Percentiles rank a stretch among this genome's conserved stretches.
phyloP scores from a whole-genome alignment of 257 asterid genomes.

The Cynanchum wilfordii region DNA sequence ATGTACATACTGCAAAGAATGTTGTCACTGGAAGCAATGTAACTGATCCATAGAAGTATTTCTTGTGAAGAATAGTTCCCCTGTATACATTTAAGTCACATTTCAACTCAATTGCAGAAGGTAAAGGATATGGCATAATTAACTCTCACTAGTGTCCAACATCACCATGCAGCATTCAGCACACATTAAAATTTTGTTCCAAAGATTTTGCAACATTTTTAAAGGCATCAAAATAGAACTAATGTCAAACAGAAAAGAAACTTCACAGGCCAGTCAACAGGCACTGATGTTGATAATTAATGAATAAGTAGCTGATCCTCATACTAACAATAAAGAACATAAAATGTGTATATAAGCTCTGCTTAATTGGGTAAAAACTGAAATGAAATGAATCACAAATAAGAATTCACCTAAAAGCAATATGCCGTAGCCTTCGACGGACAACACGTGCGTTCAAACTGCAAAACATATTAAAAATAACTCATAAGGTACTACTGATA shows the following conservation, averaged over 20 bases:
- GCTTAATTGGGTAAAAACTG: neutral
- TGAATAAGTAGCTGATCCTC: neutral
- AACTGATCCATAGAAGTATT: slow-evolving; percentile 77
- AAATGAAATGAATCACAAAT: slow-evolving; percentile 4
- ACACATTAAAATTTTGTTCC: neutral
- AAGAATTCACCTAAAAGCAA: slow-evolving; percentile 72
- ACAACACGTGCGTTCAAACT: slow-evolving; percentile 83
- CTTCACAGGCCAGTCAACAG: neutral
- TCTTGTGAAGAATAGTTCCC: slow-evolving; percentile 83
- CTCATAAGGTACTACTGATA: slow-evolving; percentile 2
- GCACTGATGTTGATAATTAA: neutral
- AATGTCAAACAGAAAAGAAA: neutral
- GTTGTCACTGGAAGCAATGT: slow-evolving; percentile 76
- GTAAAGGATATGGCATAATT: neutral
- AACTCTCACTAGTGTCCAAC: neutral
- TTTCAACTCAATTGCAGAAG: slow-evolving; percentile 12
- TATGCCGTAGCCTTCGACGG: slow-evolving; percentile 82
- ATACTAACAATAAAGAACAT: neutral
- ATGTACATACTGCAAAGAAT: slow-evolving; percentile 54
- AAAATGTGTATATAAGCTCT: neutral
- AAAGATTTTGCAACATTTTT: neutral
- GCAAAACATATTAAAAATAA: slow-evolving; percentile 20
- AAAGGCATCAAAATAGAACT: neutral
- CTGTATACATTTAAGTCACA: slow-evolving; percentile 31
- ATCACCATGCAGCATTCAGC: neutral